A percentile compares a stretch with the other conserved stretches of the same genome.
phyloP scores from a whole-genome alignment of 768 basidiomycete species.

The Rhizopogon sp. region DNA sequence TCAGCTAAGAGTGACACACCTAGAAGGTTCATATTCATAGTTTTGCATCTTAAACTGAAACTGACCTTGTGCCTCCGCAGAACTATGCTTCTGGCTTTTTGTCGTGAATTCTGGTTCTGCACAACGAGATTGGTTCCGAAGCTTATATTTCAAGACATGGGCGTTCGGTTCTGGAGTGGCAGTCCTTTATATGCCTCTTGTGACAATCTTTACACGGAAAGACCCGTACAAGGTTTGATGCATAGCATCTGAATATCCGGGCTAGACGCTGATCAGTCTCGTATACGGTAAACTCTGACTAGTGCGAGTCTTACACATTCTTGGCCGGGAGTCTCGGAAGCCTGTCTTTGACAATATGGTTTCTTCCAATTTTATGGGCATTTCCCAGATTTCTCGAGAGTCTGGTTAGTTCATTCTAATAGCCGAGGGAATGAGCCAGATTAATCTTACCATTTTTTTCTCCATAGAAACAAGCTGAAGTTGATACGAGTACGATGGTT shows the following conservation, averaged over 20 bases:
- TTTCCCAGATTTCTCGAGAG: constrained; percentile 63
- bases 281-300: constrained; percentile 2
- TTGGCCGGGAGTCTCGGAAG: constrained; percentile 67
- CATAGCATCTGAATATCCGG: not conserved
- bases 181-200: constrained; percentile 61
- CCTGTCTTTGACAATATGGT: constrained; percentile 67
- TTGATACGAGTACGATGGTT: constrained; percentile 61
- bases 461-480: constrained; percentile 50
- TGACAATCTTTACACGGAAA: constrained; percentile 57
- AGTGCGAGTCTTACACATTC: constrained; percentile 71
- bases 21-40: constrained; percentile 53
- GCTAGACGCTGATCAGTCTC: not conserved
- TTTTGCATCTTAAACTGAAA: not conserved
- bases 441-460: not conserved
- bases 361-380: constrained; percentile 64
- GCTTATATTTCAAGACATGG: constrained; percentile 73
- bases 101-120: constrained; percentile 59
- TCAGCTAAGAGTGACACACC: constrained; percentile 58
- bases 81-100: constrained; percentile 87
- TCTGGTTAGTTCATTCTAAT: constrained; percentile 40
- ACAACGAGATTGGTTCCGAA: constrained; percentile 75
- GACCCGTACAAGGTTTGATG: constrained; percentile 53
- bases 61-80: constrained; percentile 29
- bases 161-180: constrained; percentile 56
- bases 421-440: not conserved